Base-by-base conservation (phyloP, 177 flowering plant genomes). In the Telopea speciosissima region DNA sequence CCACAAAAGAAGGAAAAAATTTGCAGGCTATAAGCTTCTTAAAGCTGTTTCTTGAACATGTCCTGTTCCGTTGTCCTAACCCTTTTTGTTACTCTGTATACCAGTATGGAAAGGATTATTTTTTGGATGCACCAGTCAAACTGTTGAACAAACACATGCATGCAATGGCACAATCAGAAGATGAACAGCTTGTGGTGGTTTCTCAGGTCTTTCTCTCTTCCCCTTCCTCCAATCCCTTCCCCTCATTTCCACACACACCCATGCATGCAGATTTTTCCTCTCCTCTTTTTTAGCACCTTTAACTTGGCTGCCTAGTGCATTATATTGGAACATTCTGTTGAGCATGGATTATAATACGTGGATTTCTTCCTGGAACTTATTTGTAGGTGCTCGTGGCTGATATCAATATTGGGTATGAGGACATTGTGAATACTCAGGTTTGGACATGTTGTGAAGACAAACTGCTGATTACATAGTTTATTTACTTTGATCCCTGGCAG, bases 381-480 rank as follows among this genome's bases (percentile, higher is more conserved):
- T 71, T 24, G 4, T 23, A 95, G 99, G 98, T 91, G 40, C 93
- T 95, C 71, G 99, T 88, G 66, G 91, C 98, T 71, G 99, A 95
- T 75, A 93, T 95, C 67, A 95, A 93, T 73, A 91, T 95, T 60
- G 99, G 99, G 36, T 96, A 93, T 63, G 99, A 91, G 73, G 98
- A 93, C 54, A 90, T 96, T 73, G 99, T 96, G 31, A 93, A 96
- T 80, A 96, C 96, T 54, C 97, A 96, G 98, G 98, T 92, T 26
- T 31, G 77, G 44, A 58, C 24, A 22, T 28, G 59, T 31, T 40
- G 24, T 14, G 16, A 28, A 28, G 31, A 19, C 28, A 9, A 28
- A 49, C 21, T 3, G 21, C 24, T 66, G 22, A 61, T 66, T 40
- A 68, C 22, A 33, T 26, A 16, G 17, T 71, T 67, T 24, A 28